Evolutionary conservation across 768 basidiomycete species (phyloP).

Genomic region (Lactarius deliciosus): DNA sequence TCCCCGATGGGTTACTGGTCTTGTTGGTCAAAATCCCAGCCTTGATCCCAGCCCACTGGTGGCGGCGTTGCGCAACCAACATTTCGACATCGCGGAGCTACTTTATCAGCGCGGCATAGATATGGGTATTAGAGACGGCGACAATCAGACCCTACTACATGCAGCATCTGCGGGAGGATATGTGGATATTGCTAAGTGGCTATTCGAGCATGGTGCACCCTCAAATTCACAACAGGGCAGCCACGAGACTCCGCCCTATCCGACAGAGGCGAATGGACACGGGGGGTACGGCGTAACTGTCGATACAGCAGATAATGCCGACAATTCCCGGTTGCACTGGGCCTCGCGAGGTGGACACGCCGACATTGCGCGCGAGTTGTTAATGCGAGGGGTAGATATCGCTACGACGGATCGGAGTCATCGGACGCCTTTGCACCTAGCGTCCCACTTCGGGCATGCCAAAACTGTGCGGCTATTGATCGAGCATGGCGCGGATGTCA

Average conservation of each 20-base stretch:
- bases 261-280: neutral
- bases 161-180: neutral
- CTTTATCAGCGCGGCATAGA: neutral
- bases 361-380: neutral
- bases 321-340: neutral
- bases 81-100: neutral
- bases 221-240: too few relatives aligned
- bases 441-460: neutral
- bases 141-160: neutral
- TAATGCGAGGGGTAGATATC: neutral
- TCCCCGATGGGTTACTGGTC: neutral
- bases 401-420: neutral
- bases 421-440: neutral
- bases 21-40: neutral
- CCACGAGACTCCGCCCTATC: neutral
- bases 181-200: neutral
- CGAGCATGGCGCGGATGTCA: too few relatives aligned
- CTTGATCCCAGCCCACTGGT: neutral
- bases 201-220: neutral
- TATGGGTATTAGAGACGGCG: neutral
- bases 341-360: neutral
- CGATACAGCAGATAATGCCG: neutral
- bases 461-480: neutral
- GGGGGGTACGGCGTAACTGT: neutral
- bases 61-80: neutral